Base-by-base conservation (phyloP, 75 land plant genomes). In the Pseudotsuga menziesii region DNA sequence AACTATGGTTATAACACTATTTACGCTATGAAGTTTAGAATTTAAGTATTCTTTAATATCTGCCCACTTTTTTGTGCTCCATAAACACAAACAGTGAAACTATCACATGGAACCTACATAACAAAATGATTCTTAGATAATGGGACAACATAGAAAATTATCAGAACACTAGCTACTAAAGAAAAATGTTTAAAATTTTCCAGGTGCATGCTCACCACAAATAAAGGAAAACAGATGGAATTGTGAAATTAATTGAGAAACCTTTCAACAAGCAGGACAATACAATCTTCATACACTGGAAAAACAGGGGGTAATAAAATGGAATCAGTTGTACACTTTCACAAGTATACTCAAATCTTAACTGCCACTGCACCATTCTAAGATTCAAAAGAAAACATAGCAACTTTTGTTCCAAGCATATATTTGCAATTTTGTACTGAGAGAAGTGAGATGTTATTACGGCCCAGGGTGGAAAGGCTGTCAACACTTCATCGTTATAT, bases 1-100 rank as follows among this genome's bases (percentile, higher is more conserved):
- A 19, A n/a, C 11, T 20, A 69, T 69, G 20, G 54, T 22, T 16
- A 69, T 69, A 36, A 69, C 72, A 69, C 23, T 69, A 69, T 69
- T 41, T 69, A 3, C 4, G 7, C 22, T 35, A 64, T 36, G 35
- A 35, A 64, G 69, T 36, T 64, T 16, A 35, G 41, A 17, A 64
- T 35, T 32, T 32, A 12, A 48, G 54, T 12, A 16, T 36, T 19
- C 15, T 63, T 35, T 32, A 19, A 63, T 29, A 63, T 63, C 19
- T 32, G 17, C 35, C 69, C 69, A 64, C 12, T 48, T 11, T 48
- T 48, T 1, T 48, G 54, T 9, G 54, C 9, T 48, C 54, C 9
- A 48, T 48, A 48, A 48, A 48, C 54, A 11, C 54, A 48, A 39
- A 39, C 12, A 48, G 12, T 9, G 12, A 48, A 9, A 48, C 15